Base-by-base conservation (phyloP, 441 rosid genomes). In the Euphorbia celastroides region DNA sequence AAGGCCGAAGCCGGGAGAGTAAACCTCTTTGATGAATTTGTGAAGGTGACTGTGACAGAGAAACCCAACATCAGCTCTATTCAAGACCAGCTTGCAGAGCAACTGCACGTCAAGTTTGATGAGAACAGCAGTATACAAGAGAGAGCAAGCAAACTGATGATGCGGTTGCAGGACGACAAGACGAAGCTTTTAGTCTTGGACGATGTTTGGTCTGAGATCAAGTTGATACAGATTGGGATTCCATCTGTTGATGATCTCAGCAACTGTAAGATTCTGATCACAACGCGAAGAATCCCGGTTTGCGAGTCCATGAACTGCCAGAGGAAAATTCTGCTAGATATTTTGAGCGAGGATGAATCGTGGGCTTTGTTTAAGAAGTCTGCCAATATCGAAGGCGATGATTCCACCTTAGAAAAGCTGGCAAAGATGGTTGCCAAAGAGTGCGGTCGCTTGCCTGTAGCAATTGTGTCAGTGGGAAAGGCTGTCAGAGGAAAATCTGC, bases 191-290 rank as follows among this genome's bases (percentile, higher is more conserved):
- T 67, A 57, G 10, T 67, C 2, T 5, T 67, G 9, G 70, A 57
- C 19, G 70, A 67, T 69, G 58, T 63, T 11, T 73, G 76, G 76
- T 17, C 27, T 26, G 46, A 7, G 0, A 4, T 59, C 10, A 32
- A 70, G 38, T 6, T 70, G 1, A 50, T 3, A 22, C 55, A 10
- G 2, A 25, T 52, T 34, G 67, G 74, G 62, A 62, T 76, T 38
- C 65, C 32, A 13, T 34, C 16, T 9, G 58, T 7, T 41, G 36
- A 64, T 23, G 51, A 72, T 62, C 61, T 64, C 52, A 50, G 30
- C 1, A 72, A 68, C 14, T 69, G 66, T 42, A 74, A 70, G 41
- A 60, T 73, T 58, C 25, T 73, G 61, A 5, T 73, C 13, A 63
- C 76, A 0, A 63, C 77, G 8, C 65, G 69, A 1, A 51, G 46